A percentile compares a stretch with the other conserved stretches of the same genome.
These are phyloP conservation scores for Mrakia frigida DNA, from an alignment of 768 basidiomycete species.

Conservation along the genomic window DNA sequence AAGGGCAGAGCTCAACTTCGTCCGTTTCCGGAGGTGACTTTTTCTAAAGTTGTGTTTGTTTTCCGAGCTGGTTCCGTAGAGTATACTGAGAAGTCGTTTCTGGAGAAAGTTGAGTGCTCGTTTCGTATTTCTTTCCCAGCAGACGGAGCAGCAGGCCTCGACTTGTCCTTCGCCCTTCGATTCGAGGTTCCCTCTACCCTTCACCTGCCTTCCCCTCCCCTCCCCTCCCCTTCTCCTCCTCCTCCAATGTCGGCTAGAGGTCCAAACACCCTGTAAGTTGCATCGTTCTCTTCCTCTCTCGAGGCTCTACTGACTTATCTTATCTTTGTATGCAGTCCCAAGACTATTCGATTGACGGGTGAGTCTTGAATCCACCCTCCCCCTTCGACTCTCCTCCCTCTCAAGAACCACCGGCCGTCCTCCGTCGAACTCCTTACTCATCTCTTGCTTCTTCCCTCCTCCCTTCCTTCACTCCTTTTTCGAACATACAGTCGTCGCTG, in stretches of 20 bases:
- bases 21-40: no score
- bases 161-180: background rate
- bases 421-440: no score
- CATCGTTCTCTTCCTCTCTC: background rate
- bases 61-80: no score
- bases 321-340: conserved; percentile 19
- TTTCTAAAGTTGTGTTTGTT: no score
- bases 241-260: conserved; percentile 24
- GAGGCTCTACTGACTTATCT: background rate
- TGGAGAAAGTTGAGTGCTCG: no score
- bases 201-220: background rate
- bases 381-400: background rate
- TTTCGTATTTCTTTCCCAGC: no score
- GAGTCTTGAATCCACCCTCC: background rate
- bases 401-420: no score
- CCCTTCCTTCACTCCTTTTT: background rate
- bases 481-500: conserved; percentile 73
- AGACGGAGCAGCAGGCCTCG: no score
- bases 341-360: conserved; percentile 33
- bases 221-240: background rate
- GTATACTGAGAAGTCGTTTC: no score
- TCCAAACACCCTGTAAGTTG: conserved; percentile 5
- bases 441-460: background rate
- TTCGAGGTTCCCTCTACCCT: background rate
- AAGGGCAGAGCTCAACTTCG: no score